A percentile compares a stretch with the other conserved stretches of the same genome.
phyloP scores from a whole-genome alignment of 2,329 filamentous ascomycete genomes.

The Cercospora sojina region DNA sequence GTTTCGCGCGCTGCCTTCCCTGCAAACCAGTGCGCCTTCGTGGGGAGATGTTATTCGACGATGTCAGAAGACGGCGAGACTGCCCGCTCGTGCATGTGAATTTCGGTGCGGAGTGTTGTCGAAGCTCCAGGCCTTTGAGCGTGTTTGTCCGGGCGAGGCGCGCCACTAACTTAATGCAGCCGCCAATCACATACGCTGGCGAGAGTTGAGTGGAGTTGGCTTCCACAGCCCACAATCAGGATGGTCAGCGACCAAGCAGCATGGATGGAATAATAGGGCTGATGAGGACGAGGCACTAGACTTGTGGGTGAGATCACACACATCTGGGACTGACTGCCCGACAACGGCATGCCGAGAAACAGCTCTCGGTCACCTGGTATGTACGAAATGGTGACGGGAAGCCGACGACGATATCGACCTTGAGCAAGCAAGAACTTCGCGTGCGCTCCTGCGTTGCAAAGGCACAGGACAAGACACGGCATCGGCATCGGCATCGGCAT shows the following conservation, averaged over 20 bases:
- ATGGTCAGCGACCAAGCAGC: neutral
- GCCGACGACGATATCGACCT: neutral
- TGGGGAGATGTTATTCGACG: neutral
- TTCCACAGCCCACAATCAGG: neutral
- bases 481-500: neutral
- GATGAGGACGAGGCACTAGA: neutral
- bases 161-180: conserved; percentile 2
- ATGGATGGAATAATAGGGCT: neutral
- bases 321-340: neutral
- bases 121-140: conserved; percentile 1
- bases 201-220: conserved; percentile 5
- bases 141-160: conserved; percentile 4
- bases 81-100: conserved; percentile 3
- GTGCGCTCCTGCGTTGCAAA: neutral
- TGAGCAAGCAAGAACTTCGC: neutral
- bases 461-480: neutral
- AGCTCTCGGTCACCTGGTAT: neutral
- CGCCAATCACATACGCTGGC: conserved; percentile 3
- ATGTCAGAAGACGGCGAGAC: neutral
- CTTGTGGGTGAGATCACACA: neutral
- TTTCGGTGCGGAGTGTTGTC: conserved; percentile 9
- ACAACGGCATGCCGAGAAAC: neutral
- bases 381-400: neutral
- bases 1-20: neutral
- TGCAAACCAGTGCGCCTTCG: neutral